Conservation (phyloP, 768 basidiomycete species). For the Mycena latifolia region DNA sequence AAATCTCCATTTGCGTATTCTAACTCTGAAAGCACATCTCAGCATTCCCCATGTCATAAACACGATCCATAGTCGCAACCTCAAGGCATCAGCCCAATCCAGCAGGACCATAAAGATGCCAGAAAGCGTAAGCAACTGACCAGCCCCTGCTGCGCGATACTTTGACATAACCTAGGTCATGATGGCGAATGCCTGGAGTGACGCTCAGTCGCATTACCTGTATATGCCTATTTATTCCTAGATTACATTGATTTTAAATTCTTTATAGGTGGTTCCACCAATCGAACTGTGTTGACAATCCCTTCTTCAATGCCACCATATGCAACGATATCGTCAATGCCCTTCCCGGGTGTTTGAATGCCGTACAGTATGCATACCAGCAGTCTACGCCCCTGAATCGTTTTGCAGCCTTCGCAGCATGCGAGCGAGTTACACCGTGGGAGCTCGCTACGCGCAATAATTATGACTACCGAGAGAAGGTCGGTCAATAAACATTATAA, state of each 20-base stretch:
- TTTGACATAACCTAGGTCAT: not conserved
- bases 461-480: slow-evolving; percentile 8
- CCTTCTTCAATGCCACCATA: slow-evolving; percentile 6
- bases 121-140: slow-evolving; percentile 1
- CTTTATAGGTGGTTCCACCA: slow-evolving; percentile 7
- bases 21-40: not conserved
- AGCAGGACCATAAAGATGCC: slow-evolving; percentile 15
- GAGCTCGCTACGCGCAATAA: slow-evolving; percentile 2
- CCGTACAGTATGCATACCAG: slow-evolving; percentile 6
- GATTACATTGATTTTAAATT: not conserved
- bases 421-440: not conserved
- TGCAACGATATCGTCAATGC: slow-evolving; percentile 1
- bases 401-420: not conserved
- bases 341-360: slow-evolving; percentile 1
- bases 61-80: slow-evolving; percentile 9
- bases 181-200: slow-evolving; percentile 15
- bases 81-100: not conserved
- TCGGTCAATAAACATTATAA: not conserved
- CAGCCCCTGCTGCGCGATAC: too few species aligned
- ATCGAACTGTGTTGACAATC: slow-evolving; percentile 7
- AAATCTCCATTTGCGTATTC: not conserved
- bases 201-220: slow-evolving; percentile 1
- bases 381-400: slow-evolving; percentile 6
- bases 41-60: slow-evolving; percentile 9
- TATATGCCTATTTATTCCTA: not conserved